These are phyloP conservation scores for Pyricularia grisea DNA, from an alignment of 2,329 filamentous ascomycete species.

Conservation along the genomic window DNA sequence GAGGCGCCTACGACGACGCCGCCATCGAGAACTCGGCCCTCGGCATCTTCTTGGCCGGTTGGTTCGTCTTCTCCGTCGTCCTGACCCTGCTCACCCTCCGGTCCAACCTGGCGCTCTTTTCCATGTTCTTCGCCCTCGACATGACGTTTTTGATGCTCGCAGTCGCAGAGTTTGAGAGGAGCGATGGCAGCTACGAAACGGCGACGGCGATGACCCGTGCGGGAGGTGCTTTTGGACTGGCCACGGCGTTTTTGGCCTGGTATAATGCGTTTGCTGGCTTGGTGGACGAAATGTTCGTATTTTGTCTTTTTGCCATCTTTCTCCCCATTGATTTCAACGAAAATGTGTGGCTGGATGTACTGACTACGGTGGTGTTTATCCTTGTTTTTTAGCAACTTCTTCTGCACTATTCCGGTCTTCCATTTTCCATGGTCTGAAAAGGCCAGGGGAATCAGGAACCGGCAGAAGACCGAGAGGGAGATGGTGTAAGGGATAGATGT, in stretches of 20 bases:
- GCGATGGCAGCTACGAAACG: slow-evolving; percentile 38
- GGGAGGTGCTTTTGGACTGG: slow-evolving; percentile 70
- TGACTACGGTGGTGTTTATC: neutral
- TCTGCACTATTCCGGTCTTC: slow-evolving; percentile 85
- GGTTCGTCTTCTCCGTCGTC: slow-evolving; percentile 79
- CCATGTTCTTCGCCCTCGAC: slow-evolving; percentile 69
- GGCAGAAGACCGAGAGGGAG: neutral
- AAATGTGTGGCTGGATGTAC: neutral
- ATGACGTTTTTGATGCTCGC: slow-evolving; percentile 66
- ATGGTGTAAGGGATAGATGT: neutral
- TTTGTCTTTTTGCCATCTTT: slow-evolving; percentile 4
- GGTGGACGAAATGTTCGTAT: slow-evolving; percentile 55
- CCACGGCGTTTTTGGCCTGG: slow-evolving; percentile 77
- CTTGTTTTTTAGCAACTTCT: slow-evolving; percentile 53
- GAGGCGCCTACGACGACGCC: slow-evolving; percentile 35
- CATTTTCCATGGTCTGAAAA: slow-evolving; percentile 93
- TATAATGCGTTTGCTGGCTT: slow-evolving; percentile 81
- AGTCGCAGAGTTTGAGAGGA: slow-evolving; percentile 46
- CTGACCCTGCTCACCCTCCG: slow-evolving; percentile 65
- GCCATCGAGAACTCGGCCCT: slow-evolving; percentile 47
- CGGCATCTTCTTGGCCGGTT: slow-evolving; percentile 67
- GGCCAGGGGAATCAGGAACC: slow-evolving; percentile 48
- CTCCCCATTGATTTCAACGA: neutral
- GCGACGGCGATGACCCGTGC: slow-evolving; percentile 50
- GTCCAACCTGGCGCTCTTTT: slow-evolving; percentile 70